Conservation (phyloP, 257 asterid species). For the Osmanthus fragrans region DNA sequence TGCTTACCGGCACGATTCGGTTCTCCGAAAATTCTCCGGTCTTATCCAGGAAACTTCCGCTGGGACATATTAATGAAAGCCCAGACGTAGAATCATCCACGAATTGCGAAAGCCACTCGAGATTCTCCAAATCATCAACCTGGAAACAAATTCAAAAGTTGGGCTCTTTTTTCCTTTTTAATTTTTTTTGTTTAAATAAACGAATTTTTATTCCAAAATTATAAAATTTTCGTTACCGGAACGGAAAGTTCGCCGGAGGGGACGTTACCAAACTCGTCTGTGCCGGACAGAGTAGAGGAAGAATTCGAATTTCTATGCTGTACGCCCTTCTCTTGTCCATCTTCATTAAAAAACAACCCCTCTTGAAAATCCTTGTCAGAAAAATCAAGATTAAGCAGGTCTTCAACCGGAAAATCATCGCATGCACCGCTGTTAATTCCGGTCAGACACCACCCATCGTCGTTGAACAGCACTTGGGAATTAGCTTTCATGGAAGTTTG, state of each 20-base stretch:
- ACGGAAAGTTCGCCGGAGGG: conserved; percentile 64
- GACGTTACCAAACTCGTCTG: conserved; percentile 59
- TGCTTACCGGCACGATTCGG: conserved; percentile 34
- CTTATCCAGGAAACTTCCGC: conserved; percentile 35
- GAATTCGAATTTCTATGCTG: conserved; percentile 41
- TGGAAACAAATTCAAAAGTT: conserved; percentile 16
- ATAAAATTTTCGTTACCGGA: conserved; percentile 52
- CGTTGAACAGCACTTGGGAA: conserved; percentile 53
- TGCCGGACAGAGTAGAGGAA: conserved; percentile 50
- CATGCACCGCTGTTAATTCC: conserved; percentile 51
- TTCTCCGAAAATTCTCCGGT: conserved; percentile 27
- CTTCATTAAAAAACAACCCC: conserved; percentile 32
- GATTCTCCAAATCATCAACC: conserved; percentile 78
- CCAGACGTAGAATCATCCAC: conserved; percentile 66
- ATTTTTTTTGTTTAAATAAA: not conserved
- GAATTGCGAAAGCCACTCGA: conserved; percentile 81
- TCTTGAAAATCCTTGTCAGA: conserved; percentile 70
- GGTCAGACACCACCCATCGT: conserved; percentile 68
- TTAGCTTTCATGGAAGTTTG: conserved; percentile 53
- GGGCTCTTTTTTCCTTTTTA: not conserved
- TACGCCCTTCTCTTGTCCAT: conserved; percentile 37
- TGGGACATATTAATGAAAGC: conserved; percentile 46
- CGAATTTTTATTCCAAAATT: not conserved
- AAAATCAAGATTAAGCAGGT: conserved; percentile 89
- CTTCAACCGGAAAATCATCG: conserved; percentile 96